Conservation (phyloP, 176 grass and related monocot genomes). For the Oryza glumipatula region DNA sequence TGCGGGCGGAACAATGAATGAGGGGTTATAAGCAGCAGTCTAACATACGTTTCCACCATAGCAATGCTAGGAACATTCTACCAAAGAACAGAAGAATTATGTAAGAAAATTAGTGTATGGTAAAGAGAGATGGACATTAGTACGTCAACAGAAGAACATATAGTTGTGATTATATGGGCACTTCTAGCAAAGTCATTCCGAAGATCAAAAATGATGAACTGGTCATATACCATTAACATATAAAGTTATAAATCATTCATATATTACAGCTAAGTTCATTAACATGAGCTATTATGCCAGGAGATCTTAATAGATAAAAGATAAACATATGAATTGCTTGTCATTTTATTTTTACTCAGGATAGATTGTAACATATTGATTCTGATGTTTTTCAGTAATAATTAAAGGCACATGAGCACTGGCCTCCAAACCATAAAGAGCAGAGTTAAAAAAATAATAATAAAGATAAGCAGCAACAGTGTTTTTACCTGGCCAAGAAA, state of each 20-base stretch:
- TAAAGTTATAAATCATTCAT: background rate
- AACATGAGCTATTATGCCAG: conserved; percentile 1
- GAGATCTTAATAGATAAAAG: background rate
- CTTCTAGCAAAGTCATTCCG: conserved; percentile 36
- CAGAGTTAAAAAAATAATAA: background rate
- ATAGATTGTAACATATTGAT: conserved; percentile 17
- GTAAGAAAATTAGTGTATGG: conserved; percentile 5
- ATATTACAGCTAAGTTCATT: conserved; percentile 21
- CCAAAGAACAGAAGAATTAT: conserved; percentile 36
- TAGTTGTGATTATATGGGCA: conserved; percentile 10
- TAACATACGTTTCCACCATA: conserved; percentile 98
- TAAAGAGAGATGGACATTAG: conserved; percentile 26
- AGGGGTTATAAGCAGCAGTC: conserved; percentile 88
- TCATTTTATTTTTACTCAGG: background rate
- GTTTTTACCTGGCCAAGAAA: conserved; percentile 91
- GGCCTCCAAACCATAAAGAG: background rate
- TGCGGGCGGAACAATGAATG: conserved; percentile 96
- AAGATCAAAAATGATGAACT: conserved; percentile 8
- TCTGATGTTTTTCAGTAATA: background rate
- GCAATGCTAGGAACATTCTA: conserved; percentile 95
- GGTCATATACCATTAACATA: background rate
- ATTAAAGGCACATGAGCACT: conserved; percentile 18
- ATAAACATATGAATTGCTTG: background rate
- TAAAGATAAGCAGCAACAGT: conserved; percentile 10
- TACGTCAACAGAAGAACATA: conserved; percentile 34